Evolutionary conservation across 176 grass and related monocot genomes (phyloP).

Genomic region (Metroxylon sagu): DNA sequence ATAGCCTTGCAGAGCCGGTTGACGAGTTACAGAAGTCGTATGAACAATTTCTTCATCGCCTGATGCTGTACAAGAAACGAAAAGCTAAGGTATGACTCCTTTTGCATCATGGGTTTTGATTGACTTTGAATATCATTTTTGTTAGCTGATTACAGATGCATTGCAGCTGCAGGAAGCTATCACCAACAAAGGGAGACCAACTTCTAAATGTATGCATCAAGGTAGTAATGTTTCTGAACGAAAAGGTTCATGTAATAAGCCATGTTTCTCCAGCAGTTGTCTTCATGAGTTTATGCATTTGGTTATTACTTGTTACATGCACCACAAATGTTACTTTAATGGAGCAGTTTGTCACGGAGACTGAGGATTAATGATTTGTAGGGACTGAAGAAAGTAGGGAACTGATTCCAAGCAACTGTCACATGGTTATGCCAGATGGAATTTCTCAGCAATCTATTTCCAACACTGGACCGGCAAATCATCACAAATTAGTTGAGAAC

Average conservation of each 20-base stretch:
- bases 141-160: slow-evolving; percentile 10
- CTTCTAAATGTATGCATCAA: slow-evolving; percentile 25
- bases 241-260: not conserved
- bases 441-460: not conserved
- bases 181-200: slow-evolving; percentile 19
- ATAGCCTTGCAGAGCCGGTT: slow-evolving; percentile 80
- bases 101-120: slow-evolving; percentile 1
- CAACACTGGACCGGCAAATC: not conserved
- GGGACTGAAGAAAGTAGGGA: no score
- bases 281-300: no score
- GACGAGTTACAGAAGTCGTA: slow-evolving; percentile 73
- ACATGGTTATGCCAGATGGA: not conserved
- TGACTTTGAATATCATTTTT: slow-evolving; percentile 8
- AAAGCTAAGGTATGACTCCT: slow-evolving; percentile 49
- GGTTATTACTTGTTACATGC: no score
- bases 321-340: no score
- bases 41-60: slow-evolving; percentile 53
- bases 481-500: not conserved
- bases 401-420: no score
- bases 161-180: slow-evolving; percentile 40
- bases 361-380: no score
- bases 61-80: slow-evolving; percentile 57
- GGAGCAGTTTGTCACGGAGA: no score
- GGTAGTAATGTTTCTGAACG: slow-evolving; percentile 13
- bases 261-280: not conserved